Evolutionary conservation across 2,329 filamentous ascomycete genomes (phyloP).

Genomic region (Tolypocladium inflatum): DNA sequence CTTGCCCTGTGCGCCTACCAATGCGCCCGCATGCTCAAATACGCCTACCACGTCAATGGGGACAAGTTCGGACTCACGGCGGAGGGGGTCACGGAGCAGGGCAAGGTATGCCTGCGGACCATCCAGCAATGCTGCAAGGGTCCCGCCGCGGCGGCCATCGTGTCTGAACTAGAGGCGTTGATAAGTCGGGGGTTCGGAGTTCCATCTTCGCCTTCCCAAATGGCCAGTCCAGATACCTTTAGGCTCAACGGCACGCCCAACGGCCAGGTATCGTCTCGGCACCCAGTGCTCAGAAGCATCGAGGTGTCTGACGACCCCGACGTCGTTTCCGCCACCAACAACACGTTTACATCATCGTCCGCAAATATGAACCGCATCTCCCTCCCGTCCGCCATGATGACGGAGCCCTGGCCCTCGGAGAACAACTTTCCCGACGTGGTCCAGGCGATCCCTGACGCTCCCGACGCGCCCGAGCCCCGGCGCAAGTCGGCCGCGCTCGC

Average conservation of each 20-base stretch:
- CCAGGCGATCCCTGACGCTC: neutral
- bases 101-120: constrained; percentile 39
- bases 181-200: constrained; percentile 32
- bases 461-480: neutral
- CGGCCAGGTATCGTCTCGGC: constrained; percentile 2
- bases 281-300: constrained; percentile 12
- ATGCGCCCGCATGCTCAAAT: constrained; percentile 42
- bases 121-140: constrained; percentile 41
- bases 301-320: constrained; percentile 18
- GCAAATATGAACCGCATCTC: constrained; percentile 12
- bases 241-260: constrained; percentile 2
- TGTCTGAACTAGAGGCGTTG: constrained; percentile 40
- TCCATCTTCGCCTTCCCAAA: constrained; percentile 7
- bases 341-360: constrained; percentile 6
- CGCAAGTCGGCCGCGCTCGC: constrained; percentile 7
- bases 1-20: constrained; percentile 47
- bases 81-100: constrained; percentile 38
- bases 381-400: constrained; percentile 3
- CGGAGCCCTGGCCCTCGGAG: constrained; percentile 1
- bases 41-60: constrained; percentile 35
- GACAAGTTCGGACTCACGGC: constrained; percentile 32
- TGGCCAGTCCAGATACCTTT: constrained; percentile 9
- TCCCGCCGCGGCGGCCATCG: constrained; percentile 37
- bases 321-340: constrained; percentile 6
- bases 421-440: neutral